These are phyloP conservation scores for Hermanozyma aechmeae DNA, from an alignment of 805 yeast species.

Conservation along the genomic window DNA sequence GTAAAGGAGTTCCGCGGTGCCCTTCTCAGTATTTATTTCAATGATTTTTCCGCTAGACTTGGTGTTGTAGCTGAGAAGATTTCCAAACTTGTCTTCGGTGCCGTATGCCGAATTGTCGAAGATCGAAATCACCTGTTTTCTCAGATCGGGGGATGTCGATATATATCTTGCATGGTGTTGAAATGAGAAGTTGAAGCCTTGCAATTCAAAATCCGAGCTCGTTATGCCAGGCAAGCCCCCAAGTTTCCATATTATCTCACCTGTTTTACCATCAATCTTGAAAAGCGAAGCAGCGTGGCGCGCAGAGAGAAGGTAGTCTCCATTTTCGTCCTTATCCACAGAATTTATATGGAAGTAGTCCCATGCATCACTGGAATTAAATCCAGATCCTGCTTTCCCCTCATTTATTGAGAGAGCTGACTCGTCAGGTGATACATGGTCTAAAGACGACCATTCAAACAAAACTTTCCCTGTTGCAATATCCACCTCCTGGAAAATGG, in stretches of 20 bases:
- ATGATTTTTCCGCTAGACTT: slow-evolving; percentile 25
- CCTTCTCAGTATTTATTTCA: slow-evolving; percentile 18
- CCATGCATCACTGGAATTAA: slow-evolving; percentile 25
- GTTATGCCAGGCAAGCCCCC: slow-evolving; percentile 17
- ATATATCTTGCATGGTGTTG: slow-evolving; percentile 29
- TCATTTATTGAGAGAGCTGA: slow-evolving; percentile 20
- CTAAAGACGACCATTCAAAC: slow-evolving; percentile 25
- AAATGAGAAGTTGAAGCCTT: slow-evolving; percentile 19
- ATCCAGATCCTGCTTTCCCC: slow-evolving; percentile 26
- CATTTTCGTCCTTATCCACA: slow-evolving; percentile 24
- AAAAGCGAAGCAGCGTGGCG: slow-evolving; percentile 25
- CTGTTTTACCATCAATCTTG: slow-evolving; percentile 25
- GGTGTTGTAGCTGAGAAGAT: slow-evolving; percentile 11
- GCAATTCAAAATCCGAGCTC: slow-evolving; percentile 7
- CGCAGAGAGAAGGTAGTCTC: slow-evolving; percentile 26
- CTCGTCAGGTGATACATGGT: slow-evolving; percentile 22
- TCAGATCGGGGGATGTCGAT: slow-evolving; percentile 12
- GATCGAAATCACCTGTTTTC: slow-evolving; percentile 22
- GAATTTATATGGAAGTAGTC: slow-evolving; percentile 32
- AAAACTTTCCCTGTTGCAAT: slow-evolving; percentile 23
- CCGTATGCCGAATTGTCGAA: slow-evolving; percentile 31
- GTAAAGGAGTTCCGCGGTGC: slow-evolving; percentile 17
- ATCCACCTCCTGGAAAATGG: slow-evolving; percentile 26
- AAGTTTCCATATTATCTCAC: slow-evolving; percentile 25
- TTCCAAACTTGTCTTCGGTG: slow-evolving; percentile 19